Conservation (phyloP, 129 eudicot genomes). For the Tanacetum coccineum region DNA sequence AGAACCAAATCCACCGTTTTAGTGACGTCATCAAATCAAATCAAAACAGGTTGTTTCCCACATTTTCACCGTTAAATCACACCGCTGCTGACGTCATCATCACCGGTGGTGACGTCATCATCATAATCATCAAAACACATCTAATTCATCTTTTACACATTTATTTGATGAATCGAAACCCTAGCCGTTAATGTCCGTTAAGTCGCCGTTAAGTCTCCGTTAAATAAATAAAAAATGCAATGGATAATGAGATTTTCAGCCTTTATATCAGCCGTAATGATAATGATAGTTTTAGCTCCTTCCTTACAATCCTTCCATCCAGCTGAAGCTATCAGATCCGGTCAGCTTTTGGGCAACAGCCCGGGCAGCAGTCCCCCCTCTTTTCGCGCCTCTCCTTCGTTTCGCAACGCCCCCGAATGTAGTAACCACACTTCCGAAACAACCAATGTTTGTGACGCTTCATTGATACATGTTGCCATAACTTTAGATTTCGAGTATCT, state of each 20-base stretch:
- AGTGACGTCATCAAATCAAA: no score
- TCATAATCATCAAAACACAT: no score
- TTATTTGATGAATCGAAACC: neutral
- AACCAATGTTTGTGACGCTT: conserved; percentile 54
- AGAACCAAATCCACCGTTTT: no score
- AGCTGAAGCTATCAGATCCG: conserved; percentile 87
- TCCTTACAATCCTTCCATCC: conserved; percentile 86
- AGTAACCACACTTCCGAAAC: conserved; percentile 14
- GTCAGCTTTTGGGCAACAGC: neutral
- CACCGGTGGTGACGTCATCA: no score
- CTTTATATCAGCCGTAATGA: conserved; percentile 65
- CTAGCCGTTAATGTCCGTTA: neutral
- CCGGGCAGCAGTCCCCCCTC: conserved; percentile 15
- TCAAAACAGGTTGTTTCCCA: no score
- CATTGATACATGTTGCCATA: conserved; percentile 78
- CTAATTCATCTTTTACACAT: no score
- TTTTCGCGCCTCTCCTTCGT: conserved; percentile 42
- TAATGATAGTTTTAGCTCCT: conserved; percentile 68
- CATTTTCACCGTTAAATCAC: no score
- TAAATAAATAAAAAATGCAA: conserved; percentile 43
- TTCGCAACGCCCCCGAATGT: conserved; percentile 66
- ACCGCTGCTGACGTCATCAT: conserved; percentile 58
- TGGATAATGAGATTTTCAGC: conserved; percentile 79
- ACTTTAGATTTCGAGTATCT: conserved; percentile 78
- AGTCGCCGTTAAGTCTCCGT: no score